Conservation (phyloP, 2,329 filamentous ascomycete genomes). For the Scorias spongiosa region DNA sequence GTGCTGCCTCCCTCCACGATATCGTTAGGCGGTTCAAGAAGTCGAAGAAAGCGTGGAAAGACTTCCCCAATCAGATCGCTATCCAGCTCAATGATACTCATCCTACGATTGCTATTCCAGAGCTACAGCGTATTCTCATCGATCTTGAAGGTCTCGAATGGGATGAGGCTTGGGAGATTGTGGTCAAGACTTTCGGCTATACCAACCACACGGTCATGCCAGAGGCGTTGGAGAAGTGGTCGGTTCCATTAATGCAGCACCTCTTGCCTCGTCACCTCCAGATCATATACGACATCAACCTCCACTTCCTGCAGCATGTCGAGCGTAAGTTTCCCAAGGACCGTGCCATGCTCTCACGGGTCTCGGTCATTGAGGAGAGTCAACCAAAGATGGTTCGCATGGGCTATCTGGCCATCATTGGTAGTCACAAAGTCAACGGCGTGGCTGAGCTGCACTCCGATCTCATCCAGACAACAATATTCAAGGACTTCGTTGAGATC, state of each 20-base stretch:
- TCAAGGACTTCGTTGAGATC: conserved; percentile 94
- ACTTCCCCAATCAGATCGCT: conserved; percentile 87
- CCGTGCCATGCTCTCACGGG: conserved; percentile 64
- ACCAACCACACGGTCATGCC: conserved; percentile 97
- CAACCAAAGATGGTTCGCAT: conserved; percentile 97
- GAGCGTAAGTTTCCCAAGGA: conserved; percentile 85
- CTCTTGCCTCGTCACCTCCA: conserved; percentile 86
- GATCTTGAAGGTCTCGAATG: conserved; percentile 85
- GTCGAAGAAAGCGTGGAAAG: conserved; percentile 73
- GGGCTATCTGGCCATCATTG: conserved; percentile 88
- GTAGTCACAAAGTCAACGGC: conserved; percentile 98
- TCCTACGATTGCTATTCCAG: conserved; percentile 88
- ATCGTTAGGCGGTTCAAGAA: conserved; percentile 98
- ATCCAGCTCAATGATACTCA: conserved; percentile 98
- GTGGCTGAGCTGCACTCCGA: conserved; percentile 96
- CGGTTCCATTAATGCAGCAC: conserved; percentile 80
- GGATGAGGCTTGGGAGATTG: conserved; percentile 75
- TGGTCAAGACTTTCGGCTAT: conserved; percentile 64
- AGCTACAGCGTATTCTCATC: conserved; percentile 81
- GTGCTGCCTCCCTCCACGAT: conserved; percentile 86
- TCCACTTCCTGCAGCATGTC: conserved; percentile 80
- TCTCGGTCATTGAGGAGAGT: conserved; percentile 97
- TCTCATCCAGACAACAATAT: conserved; percentile 96
- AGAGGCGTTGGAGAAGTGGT: conserved; percentile 97
- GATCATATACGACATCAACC: conserved; percentile 97